Percentiles rank a stretch among this genome's conserved stretches.
phyloP scores from a whole-genome alignment of 495 filamentous ascomycete genomes.

The Podospora conica region DNA sequence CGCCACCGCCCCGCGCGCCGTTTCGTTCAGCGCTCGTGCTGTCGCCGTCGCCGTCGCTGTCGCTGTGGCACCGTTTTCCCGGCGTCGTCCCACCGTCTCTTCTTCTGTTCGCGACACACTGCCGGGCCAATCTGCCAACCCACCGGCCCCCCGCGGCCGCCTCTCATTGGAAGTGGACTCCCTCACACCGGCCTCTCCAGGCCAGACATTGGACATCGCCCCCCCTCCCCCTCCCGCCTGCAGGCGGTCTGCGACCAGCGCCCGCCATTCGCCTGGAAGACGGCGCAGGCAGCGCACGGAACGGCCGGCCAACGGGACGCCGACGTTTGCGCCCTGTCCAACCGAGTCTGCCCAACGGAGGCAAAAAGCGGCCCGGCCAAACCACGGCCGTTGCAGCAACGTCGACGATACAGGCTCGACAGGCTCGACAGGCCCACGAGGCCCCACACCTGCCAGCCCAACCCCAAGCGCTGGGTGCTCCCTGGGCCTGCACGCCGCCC shows the following conservation, averaged over 20 bases:
- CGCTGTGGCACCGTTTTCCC: neutral
- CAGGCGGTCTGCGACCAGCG: conserved; percentile 1
- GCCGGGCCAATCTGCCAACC: neutral
- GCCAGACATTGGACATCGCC: conserved; percentile 3
- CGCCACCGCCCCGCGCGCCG: neutral
- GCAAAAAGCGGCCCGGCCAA: conserved; percentile 8
- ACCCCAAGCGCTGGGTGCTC: conserved; percentile 26
- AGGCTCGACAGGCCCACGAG: conserved; percentile 7
- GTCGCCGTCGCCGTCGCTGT: neutral
- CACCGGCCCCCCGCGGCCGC: neutral
- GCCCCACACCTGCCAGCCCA: conserved; percentile 26
- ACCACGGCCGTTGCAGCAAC: neutral
- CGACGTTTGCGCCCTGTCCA: conserved; percentile 20
- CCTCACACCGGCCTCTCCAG: neutral
- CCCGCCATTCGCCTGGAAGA: neutral
- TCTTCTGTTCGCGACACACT: neutral
- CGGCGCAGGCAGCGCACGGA: conserved; percentile 8
- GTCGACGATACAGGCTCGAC: neutral
- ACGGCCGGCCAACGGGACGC: conserved; percentile 22
- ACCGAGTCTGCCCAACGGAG: conserved; percentile 22
- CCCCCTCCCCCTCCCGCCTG: neutral
- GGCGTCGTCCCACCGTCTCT: neutral
- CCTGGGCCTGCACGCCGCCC: conserved; percentile 13
- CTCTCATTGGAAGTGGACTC: neutral
- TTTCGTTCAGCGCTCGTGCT: neutral